Evolutionary conservation across 2,329 filamentous ascomycete species (phyloP).

Genomic region (Cyphellophora attinorum): DNA sequence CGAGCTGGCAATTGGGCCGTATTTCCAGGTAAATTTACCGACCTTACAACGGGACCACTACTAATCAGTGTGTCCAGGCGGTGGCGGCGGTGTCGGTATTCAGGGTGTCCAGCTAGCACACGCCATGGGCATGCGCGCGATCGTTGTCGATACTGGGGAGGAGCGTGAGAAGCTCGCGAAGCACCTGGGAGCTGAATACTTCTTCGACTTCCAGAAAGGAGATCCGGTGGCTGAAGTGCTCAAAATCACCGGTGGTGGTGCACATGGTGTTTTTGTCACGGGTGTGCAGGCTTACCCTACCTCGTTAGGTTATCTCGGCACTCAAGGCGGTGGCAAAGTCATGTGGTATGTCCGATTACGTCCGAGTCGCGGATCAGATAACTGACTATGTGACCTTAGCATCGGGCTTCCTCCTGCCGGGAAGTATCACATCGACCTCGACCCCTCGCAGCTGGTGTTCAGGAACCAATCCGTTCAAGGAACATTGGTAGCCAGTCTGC

Average conservation of each 20-base stretch:
- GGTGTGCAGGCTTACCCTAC: constrained; percentile 31
- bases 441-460: constrained; percentile 11
- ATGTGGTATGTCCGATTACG: constrained; percentile 33
- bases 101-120: constrained; percentile 47
- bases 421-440: constrained; percentile 13
- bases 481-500: constrained; percentile 11
- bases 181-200: constrained; percentile 44
- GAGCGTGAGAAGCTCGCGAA: constrained; percentile 37
- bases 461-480: constrained; percentile 13
- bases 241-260: constrained; percentile 35
- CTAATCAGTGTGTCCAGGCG: constrained; percentile 25
- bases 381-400: constrained; percentile 5
- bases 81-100: constrained; percentile 43
- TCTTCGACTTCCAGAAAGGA: constrained; percentile 44
- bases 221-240: constrained; percentile 30
- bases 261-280: constrained; percentile 35
- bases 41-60: neutral
- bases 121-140: constrained; percentile 47
- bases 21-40: constrained; percentile 31
- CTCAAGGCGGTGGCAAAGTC: constrained; percentile 39
- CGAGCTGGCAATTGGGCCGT: constrained; percentile 45
- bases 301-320: constrained; percentile 35
- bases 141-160: constrained; percentile 45
- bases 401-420: constrained; percentile 28
- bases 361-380: no score